Evolutionary conservation across 352 stramenopile genomes (phyloP).

Genomic region (Ophiocytium majus): DNA sequence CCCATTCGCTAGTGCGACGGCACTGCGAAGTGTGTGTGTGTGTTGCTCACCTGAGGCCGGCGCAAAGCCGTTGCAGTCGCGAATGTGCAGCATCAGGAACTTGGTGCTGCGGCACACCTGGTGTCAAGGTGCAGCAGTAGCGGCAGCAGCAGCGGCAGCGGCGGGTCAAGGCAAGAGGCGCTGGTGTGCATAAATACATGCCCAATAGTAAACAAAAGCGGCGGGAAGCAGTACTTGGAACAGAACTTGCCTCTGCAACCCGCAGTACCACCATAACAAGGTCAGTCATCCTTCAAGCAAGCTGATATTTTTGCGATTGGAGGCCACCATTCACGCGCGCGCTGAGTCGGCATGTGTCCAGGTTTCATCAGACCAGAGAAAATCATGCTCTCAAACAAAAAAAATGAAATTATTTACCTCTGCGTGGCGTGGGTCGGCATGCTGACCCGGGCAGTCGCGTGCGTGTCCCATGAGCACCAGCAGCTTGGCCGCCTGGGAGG

Average conservation of each 20-base stretch:
- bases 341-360: not conserved
- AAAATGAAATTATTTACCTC: slow-evolving; percentile 37
- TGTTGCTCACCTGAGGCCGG: slow-evolving; percentile 14
- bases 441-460: slow-evolving; percentile 43
- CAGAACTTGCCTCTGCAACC: not conserved
- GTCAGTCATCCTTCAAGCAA: not conserved
- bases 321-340: not conserved
- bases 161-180: not conserved
- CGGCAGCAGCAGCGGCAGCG: not conserved
- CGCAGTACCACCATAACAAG: not conserved
- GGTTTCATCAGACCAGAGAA: not conserved
- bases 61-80: slow-evolving; percentile 53
- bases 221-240: not conserved
- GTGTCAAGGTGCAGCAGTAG: not conserved
- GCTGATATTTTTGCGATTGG: too few species aligned
- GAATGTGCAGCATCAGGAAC: slow-evolving; percentile 59
- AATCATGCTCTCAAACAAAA: not conserved
- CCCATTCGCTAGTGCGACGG: too few species aligned
- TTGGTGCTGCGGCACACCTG: slow-evolving; percentile 56
- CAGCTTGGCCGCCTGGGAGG: slow-evolving; percentile 49
- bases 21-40: too few species aligned
- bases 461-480: slow-evolving; percentile 58
- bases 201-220: not conserved
- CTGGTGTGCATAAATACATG: not conserved
- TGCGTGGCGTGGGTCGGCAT: slow-evolving; percentile 44